phyloP scores from a whole-genome alignment of 768 basidiomycete genomes.

The Pholiota molesta region DNA sequence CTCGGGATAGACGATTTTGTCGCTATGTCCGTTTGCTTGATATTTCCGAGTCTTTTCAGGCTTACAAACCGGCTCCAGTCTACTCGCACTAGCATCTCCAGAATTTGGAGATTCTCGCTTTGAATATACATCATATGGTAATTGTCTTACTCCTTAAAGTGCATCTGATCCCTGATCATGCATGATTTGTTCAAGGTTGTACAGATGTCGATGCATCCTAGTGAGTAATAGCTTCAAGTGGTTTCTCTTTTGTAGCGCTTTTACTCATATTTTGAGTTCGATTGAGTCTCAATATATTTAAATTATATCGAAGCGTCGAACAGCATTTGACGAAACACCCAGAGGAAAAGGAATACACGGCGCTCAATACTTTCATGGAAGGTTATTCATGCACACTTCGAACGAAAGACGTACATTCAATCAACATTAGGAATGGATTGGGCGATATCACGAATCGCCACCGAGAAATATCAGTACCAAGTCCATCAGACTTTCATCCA shows the following conservation, averaged over 20 bases:
- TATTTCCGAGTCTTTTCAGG: neutral
- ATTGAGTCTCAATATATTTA: conserved; percentile 70
- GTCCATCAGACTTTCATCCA: conserved; percentile 32
- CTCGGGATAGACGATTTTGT: conserved; percentile 84
- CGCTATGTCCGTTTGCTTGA: conserved; percentile 59
- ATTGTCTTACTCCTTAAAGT: conserved; percentile 20
- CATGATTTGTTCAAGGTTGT: conserved; percentile 53
- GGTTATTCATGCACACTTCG: conserved; percentile 33
- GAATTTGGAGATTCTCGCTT: conserved; percentile 79
- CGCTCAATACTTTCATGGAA: conserved; percentile 87
- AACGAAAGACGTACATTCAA: no score
- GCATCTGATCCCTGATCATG: neutral
- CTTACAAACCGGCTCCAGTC: conserved; percentile 36
- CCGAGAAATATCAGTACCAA: conserved; percentile 58
- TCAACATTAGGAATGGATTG: conserved; percentile 65
- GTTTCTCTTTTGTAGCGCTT: neutral
- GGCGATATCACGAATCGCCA: conserved; percentile 62
- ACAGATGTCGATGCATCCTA: conserved; percentile 63
- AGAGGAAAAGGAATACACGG: conserved; percentile 57
- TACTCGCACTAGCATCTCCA: conserved; percentile 81
- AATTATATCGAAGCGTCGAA: conserved; percentile 70
- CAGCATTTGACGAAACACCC: conserved; percentile 61
- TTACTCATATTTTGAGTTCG: neutral
- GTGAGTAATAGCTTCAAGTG: conserved; percentile 41
- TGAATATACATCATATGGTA: conserved; percentile 78